Base-by-base conservation (phyloP, 345 rosid species). In the Corchorus olitorius region DNA sequence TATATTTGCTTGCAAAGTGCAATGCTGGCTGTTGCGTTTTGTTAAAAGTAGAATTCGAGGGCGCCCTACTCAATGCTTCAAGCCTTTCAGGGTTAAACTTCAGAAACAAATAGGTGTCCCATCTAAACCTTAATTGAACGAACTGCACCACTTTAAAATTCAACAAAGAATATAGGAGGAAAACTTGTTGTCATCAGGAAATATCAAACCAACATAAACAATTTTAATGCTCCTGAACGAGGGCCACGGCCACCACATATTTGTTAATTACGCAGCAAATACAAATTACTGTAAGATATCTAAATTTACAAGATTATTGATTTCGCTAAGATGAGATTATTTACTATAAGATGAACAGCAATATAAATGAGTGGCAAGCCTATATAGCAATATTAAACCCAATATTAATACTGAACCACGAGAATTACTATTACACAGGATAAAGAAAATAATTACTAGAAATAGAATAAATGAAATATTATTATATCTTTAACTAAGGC, bases 401-500 rank as follows among this genome's bases (percentile, higher is more conserved):
- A 7, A 27, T 0, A 52, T 19, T 16, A 72, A 50, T 17, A 12
- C 33, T 16, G 14, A 63, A 62, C 34, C 14, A 10, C 27, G 16
- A 48, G 48, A 41, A 27, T 7, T 4, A 66, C 53, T n/a, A 3
- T 19, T 27, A 8, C 9, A 8, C 33, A 20, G 66, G 37, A 8
- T 41, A 17, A 58, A 17, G 14, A 6, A 10, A 27, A 27, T 27
- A 27, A 52, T 74, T 27, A 61, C 3, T 41, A 65, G 1, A 55
- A 61, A 1, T 41, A 65, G 1, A 55, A 33, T 22, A 13, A 65
- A 48, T 34, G 54, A 46, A 12, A n/a, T 39, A 13, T 49, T 39
- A 13, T 49, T 17, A 12, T 11, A 72, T 33, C 72, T 43, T 65
- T 53, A 93, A 87, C 96, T 93, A 70, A 95, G 87, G 5, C 77